Evolutionary conservation across 2,329 filamentous ascomycete species (phyloP), one percentile per base, ranked within the genome.

Genomic region (Cryphonectria nitschkei): DNA sequence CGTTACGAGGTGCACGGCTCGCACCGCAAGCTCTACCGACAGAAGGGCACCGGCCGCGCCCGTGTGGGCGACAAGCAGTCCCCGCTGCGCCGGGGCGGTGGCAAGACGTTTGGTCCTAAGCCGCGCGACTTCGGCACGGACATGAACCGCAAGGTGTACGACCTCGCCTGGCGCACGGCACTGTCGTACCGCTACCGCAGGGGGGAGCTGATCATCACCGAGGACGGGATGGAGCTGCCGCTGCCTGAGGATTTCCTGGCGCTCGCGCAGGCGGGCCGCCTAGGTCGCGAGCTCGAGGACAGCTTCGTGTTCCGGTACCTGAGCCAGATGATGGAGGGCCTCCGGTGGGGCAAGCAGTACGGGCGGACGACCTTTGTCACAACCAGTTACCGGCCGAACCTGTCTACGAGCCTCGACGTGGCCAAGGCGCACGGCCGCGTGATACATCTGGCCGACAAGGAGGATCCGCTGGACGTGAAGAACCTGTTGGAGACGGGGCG

Each of bases 111-210:
- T 78, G 96, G 96, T n/a, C 96, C 96, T 39, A 91, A 95, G 76
- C 95, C 95, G 37, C 88, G 96, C 79, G 94, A 98, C 83, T 99
- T 99, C 79, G 89, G 89, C 72, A 97, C 95, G 32, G 87, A 88
- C 22, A 85, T 99, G 69, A 94, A 92, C 76, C 87, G 88, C 79
- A 98, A 98, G 84, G 89, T 97, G 64, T 99, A 99, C 84, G 95
- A 98, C 82, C 87, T 97, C 76, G 96, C 96, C 13, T 98, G 94
- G 93, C 90, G 96, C 79, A 98, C 93, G 60, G 96, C 96, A 14
- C 87, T 99, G 74, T 96, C 92, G 78, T 97, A 97, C 84, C 90
- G 96, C 72, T 98, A 96, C 82, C 87, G 91, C 75, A 89, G 90
- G 75, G 96, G 95, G 65, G 93, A 98, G 84, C 84, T 99, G 77